These are phyloP conservation scores for Ceratobasidium sp. DNA, from an alignment of 1,284 basidiomycete genomes.

Conservation along the genomic window DNA sequence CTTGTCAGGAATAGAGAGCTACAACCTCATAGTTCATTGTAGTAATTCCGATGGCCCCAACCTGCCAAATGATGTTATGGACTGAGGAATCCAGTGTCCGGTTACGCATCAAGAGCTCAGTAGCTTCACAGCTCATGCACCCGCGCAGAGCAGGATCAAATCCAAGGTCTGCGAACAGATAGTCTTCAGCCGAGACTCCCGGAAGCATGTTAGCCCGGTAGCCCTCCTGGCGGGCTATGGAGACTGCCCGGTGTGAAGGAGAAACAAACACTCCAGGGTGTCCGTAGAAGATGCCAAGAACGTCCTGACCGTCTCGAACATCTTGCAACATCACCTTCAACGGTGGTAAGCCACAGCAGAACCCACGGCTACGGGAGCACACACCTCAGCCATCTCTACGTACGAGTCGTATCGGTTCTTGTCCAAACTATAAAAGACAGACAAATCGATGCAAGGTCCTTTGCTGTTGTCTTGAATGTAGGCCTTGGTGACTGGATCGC, in stretches of 20 bases:
- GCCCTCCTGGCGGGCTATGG: background rate
- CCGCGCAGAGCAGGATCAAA: background rate
- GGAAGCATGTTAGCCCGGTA: background rate
- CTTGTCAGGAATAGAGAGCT: background rate
- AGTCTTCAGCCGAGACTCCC: background rate
- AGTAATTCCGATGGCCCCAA: background rate
- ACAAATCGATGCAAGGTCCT: background rate
- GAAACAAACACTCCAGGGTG: constrained; percentile 9
- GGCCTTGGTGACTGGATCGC: background rate
- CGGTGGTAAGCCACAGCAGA: background rate
- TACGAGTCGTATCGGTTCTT: background rate
- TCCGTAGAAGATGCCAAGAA: constrained; percentile 13
- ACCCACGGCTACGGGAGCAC: too few species aligned
- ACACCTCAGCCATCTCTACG: background rate
- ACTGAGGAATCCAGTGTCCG: background rate
- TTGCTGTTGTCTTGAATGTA: background rate
- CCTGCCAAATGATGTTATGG: constrained; percentile 12
- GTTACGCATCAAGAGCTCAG: background rate
- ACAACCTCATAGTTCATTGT: background rate
- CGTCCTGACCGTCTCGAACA: background rate
- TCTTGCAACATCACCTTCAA: background rate
- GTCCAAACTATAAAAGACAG: background rate
- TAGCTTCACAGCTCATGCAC: background rate
- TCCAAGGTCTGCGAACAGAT: constrained; percentile 7
- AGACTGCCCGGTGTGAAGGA: background rate